Evolutionary conservation across 257 asterid genomes (phyloP), one percentile per base, ranked within the genome.

Genomic region (Haberlea rhodopensis): DNA sequence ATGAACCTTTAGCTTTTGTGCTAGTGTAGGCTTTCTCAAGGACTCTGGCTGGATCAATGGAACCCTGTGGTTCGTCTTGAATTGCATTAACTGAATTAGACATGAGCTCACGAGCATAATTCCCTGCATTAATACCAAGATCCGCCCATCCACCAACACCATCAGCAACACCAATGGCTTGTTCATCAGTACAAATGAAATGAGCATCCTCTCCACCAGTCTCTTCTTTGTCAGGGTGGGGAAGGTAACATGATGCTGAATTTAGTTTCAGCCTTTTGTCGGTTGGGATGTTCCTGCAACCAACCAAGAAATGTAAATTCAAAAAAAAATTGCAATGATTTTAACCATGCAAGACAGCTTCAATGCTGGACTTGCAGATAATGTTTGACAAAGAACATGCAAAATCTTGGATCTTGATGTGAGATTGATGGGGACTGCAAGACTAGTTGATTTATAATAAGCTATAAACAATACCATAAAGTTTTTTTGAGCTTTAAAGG

Each of bases 101-200:
- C 97, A 92, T 92, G 66, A 92, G 97, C 72, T 92, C 96, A 25
- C 96, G 96, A 22, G 99, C 90, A 72, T 92, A 92, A 49, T 31
- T 66, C 59, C 99, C 97, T 8, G 96, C 80, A 75, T 89, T 82
- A 66, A 89, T 81, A 53, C 99, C 99, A 59, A 79, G 68, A 79
- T 89, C 96, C 18, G 95, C 95, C 99, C 99, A 92, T 56, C 99
- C 99, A 65, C 97, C 99, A 3, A 92, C 99, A 56, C 96, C 99
- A 80, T 92, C 99, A 64, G 99, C 97, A 51, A 92, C 94, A 65
- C 99, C 97, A 62, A 91, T 82, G 68, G 90, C 94, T 63, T 85
- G 90, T 68, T 83, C 84, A 55, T 86, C 89, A 4, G 73, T 64
- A 71, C 98, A 91, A 45, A 91, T 87, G 77, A 91, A 91, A 76